Evolutionary conservation across 106 monocot species (phyloP).

Genomic region (Dendrobium huoshanense): DNA sequence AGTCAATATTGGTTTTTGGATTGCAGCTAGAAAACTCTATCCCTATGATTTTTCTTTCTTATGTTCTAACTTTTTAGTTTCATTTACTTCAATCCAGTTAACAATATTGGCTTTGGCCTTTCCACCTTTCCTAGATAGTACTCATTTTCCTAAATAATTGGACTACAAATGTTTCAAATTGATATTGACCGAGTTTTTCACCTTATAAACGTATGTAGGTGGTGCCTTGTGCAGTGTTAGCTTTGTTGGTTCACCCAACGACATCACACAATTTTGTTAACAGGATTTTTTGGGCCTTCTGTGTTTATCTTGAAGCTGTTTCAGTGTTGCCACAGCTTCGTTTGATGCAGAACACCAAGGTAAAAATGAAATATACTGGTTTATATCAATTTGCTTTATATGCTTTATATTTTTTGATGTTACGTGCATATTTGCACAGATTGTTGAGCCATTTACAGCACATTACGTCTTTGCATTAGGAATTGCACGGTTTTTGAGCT

Average conservation of each 20-base stretch:
- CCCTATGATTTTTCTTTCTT: too few species aligned
- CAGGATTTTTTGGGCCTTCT: slow-evolving; percentile 84
- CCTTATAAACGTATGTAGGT: slow-evolving; percentile 26
- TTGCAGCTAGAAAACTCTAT: too few species aligned
- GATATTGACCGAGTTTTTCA: too few species aligned
- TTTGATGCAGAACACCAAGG: slow-evolving; percentile 81
- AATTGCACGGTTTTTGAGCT: slow-evolving; percentile 63
- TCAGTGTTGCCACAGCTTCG: slow-evolving; percentile 72
- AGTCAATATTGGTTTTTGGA: too few species aligned
- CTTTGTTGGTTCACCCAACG: slow-evolving; percentile 67
- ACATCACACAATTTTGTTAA: slow-evolving; percentile 73
- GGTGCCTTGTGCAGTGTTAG: slow-evolving; percentile 69
- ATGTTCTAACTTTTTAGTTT: too few species aligned
- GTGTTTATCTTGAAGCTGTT: slow-evolving; percentile 75
- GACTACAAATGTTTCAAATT: too few species aligned
- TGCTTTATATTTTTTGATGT: background rate
- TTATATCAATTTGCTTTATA: background rate
- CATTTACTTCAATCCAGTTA: too few species aligned
- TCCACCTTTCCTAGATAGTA: too few species aligned
- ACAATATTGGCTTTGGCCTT: too few species aligned
- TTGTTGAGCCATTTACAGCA: slow-evolving; percentile 72
- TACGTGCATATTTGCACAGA: slow-evolving; percentile 22
- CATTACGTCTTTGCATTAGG: slow-evolving; percentile 78
- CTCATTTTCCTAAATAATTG: too few species aligned
- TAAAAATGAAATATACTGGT: background rate